Evolutionary conservation across 202 grass and related monocot species (phyloP), one percentile per base, ranked within the genome.

Genomic region (Zoysia matrella): DNA sequence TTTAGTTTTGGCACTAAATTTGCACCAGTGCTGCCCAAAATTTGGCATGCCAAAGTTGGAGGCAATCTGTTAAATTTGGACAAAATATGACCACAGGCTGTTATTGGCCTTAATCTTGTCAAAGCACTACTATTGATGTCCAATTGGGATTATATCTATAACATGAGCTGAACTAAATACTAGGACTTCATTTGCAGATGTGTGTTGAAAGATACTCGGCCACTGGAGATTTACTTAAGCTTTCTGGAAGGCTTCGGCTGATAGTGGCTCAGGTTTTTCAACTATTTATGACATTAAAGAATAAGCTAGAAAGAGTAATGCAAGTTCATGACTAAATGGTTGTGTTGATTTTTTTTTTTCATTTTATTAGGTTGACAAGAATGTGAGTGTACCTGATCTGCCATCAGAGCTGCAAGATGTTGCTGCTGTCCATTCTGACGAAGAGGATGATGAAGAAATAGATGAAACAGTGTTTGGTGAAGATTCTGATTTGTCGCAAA

Each of bases 381-480:
- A 56, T 79, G 71, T 71, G 46, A 86, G 79, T 11, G 43, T 47
- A 41, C 78, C 72, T 40, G 78, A 84, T 77, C 57, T 47, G 1
- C 18, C 69, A 3, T 42, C 69, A 51, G 81, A 75, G 66, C 82
- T 64, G 47, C 86, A 65, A 73, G 74, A 71, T 75, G 52, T 62
- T 11, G 70, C n/a, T 10, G 54, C 69, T 60, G 68, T 42, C 18
- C 52, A 77, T 22, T 87, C 84, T 1, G 86, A 91, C 6, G 86
- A 91, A 60, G 88, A 91, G 0, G 86, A 84, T 0, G 82, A 90
- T 14, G 77, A 88, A 68, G 89, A 95, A 36, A 80, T 99, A 30
- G 90, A 99, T 83, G 92, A 98, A 92, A 83, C 91, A 68, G 79
- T 95, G 44, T 98, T 93, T 68, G 90, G 92, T 15, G 81, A 96